Percentiles rank a stretch among this genome's conserved stretches.
These are phyloP conservation scores for Coemansia linderi DNA, from an alignment of 371 early-diverging fungal species.

Conservation along the genomic window DNA sequence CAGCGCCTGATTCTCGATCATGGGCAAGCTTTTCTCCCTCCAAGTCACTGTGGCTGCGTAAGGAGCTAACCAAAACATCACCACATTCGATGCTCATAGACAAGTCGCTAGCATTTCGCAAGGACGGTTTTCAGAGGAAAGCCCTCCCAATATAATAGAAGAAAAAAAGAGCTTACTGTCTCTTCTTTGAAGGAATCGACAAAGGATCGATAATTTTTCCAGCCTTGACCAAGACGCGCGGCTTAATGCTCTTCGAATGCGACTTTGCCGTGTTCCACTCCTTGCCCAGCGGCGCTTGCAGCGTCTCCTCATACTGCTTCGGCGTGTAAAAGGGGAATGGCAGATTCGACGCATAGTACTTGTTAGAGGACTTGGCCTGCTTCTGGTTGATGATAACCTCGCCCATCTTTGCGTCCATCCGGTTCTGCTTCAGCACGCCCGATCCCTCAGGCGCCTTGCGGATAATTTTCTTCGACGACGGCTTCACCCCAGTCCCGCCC, in stretches of 20 bases:
- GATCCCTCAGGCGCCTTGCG: conserved; percentile 50
- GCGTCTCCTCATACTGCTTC: conserved; percentile 86
- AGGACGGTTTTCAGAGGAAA: no score
- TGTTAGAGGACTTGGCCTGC: conserved; percentile 73
- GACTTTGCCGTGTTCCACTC: conserved; percentile 91
- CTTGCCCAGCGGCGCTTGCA: conserved; percentile 85
- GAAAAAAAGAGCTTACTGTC: conserved; percentile 16
- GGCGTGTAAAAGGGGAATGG: conserved; percentile 85
- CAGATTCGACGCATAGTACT: conserved; percentile 71
- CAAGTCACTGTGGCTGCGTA: background rate
- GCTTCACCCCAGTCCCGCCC: conserved; percentile 68
- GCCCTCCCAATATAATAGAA: background rate
- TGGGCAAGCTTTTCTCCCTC: background rate
- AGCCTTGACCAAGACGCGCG: conserved; percentile 78
- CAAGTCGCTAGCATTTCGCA: no score
- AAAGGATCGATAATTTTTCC: conserved; percentile 90
- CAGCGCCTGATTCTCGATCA: background rate
- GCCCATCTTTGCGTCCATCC: conserved; percentile 78
- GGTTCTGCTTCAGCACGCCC: conserved; percentile 68
- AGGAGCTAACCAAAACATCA: no score
- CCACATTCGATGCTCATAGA: no score
- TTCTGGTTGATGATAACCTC: conserved; percentile 93
- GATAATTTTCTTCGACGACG: conserved; percentile 65
- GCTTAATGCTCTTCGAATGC: conserved; percentile 74
- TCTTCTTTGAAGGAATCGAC: conserved; percentile 45